A percentile compares a stretch with the other conserved stretches of the same genome.
Evolutionary conservation across 2,329 filamentous ascomycete species (phyloP).

Genomic region (Penicillium sp.): DNA sequence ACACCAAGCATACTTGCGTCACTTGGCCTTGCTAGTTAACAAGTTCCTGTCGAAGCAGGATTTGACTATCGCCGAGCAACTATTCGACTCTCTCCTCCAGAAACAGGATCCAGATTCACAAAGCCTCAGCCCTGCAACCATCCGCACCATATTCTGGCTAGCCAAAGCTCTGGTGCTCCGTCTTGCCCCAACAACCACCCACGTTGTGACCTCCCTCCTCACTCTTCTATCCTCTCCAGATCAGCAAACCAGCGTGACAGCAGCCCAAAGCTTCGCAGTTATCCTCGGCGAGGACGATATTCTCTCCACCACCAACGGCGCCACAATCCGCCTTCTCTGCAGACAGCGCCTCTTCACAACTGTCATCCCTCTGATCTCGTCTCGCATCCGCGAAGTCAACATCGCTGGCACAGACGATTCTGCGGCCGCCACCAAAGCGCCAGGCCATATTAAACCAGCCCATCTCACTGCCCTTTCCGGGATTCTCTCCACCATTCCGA

Average conservation of each 20-base stretch:
- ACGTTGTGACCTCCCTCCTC: slow-evolving; percentile 53
- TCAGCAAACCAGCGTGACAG: slow-evolving; percentile 49
- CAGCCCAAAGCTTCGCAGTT: slow-evolving; percentile 59
- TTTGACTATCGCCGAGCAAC: slow-evolving; percentile 30
- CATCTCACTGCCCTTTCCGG: slow-evolving; percentile 64
- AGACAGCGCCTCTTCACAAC: slow-evolving; percentile 65
- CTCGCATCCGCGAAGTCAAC: slow-evolving; percentile 50
- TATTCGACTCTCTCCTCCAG: slow-evolving; percentile 35
- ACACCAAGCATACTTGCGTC: slow-evolving; percentile 43
- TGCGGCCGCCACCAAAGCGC: slow-evolving; percentile 17
- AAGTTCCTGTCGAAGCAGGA: slow-evolving; percentile 42
- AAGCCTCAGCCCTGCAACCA: slow-evolving; percentile 39
- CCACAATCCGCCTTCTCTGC: slow-evolving; percentile 60
- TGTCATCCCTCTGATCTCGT: slow-evolving; percentile 56
- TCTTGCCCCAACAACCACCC: slow-evolving; percentile 48
- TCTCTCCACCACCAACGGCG: slow-evolving; percentile 60
- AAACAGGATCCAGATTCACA: slow-evolving; percentile 15
- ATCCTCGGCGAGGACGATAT: slow-evolving; percentile 62
- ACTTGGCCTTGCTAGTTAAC: slow-evolving; percentile 43
- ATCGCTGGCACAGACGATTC: slow-evolving; percentile 35
- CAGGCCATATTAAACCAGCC: slow-evolving; percentile 53
- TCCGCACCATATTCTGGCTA: slow-evolving; percentile 60
- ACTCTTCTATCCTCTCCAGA: slow-evolving; percentile 46
- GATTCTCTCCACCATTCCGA: slow-evolving; percentile 59
- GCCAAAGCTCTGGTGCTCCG: slow-evolving; percentile 61